Conservation (phyloP, 768 basidiomycete genomes). For the Mrakia blollopis region DNA sequence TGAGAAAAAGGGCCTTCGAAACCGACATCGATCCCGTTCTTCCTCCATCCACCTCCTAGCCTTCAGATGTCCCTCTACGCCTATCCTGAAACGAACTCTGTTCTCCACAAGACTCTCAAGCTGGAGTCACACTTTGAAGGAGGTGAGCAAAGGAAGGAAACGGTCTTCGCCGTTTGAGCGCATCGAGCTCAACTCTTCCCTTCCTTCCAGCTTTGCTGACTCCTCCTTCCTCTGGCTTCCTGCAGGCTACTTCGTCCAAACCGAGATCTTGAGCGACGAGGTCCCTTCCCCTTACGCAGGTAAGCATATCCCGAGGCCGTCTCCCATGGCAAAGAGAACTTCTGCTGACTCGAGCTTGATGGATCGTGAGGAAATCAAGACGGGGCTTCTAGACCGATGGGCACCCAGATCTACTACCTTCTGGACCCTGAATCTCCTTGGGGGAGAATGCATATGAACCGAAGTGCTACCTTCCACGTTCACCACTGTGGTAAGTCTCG, state of each 20-base stretch:
- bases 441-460: slow-evolving; percentile 16
- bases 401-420: slow-evolving; percentile 26
- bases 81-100: slow-evolving; percentile 5
- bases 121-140: slow-evolving; percentile 24
- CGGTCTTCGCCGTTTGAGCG: background rate
- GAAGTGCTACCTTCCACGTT: slow-evolving; percentile 12
- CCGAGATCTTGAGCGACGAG: background rate
- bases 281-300: slow-evolving; percentile 17
- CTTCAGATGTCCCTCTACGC: background rate
- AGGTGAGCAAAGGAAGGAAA: background rate
- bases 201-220: background rate
- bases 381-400: slow-evolving; percentile 3
- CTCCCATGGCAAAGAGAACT: too few species aligned
- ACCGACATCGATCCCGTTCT: background rate
- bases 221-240: background rate
- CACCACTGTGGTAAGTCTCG: slow-evolving; percentile 12
- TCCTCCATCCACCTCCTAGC: background rate
- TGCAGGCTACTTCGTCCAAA: slow-evolving; percentile 25
- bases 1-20: too few species aligned
- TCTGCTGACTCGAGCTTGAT: too few species aligned
- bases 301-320: background rate
- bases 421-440: slow-evolving; percentile 10
- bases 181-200: background rate
- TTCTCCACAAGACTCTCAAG: slow-evolving; percentile 3
- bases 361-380: background rate